These are phyloP conservation scores for Picea engelmannii DNA, from an alignment of 83 land plant species.

Conservation along the genomic window DNA sequence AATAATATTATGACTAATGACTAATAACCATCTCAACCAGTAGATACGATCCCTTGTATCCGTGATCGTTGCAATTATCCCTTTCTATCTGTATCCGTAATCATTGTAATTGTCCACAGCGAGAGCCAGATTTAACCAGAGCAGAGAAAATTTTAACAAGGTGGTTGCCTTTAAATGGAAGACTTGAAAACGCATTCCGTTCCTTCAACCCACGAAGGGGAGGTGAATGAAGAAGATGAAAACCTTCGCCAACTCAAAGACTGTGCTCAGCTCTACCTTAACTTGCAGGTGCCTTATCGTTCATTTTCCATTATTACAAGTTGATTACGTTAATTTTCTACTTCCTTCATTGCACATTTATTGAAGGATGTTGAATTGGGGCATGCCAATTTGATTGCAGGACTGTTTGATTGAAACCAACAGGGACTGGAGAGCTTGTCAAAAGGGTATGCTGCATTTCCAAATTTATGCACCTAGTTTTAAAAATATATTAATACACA, in stretches of 20 bases:
- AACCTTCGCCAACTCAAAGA: background rate
- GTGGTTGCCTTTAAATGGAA: background rate
- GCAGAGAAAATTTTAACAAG: background rate
- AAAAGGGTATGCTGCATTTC: slow-evolving; percentile 8
- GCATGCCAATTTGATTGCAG: background rate
- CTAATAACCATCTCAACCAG: no score
- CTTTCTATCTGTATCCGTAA: no score
- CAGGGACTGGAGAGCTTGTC: slow-evolving; percentile 14
- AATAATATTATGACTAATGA: no score
- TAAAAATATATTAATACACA: no score
- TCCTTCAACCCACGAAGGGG: background rate
- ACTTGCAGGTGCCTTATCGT: background rate
- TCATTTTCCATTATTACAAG: no score
- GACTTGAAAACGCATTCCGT: background rate
- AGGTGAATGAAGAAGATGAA: slow-evolving; percentile 7
- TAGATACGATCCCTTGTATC: no score
- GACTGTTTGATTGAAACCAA: slow-evolving; percentile 11
- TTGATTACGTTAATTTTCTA: no score
- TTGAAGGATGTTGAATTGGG: background rate
- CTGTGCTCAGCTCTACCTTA: slow-evolving; percentile 4
- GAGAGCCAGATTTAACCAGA: no score
- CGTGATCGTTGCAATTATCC: no score
- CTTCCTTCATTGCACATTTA: no score
- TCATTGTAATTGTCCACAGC: no score
- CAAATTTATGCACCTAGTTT: background rate